phyloP scores from a whole-genome alignment of 2,329 filamentous ascomycete genomes.

The Pseudogymnoascus sp. region DNA sequence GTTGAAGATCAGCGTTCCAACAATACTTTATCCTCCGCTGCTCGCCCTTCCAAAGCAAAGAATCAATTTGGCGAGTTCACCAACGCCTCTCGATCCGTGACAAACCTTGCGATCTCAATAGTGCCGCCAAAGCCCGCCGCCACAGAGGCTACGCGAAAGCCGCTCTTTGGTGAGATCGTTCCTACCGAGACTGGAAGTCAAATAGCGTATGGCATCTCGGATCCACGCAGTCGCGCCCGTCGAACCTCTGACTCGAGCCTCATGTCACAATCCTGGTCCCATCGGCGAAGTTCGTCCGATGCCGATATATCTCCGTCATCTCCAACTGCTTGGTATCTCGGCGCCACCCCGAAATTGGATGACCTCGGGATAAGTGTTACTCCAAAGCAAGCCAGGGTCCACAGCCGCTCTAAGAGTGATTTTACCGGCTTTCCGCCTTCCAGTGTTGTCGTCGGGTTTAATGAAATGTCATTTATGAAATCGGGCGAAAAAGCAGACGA shows the following conservation, averaged over 20 bases:
- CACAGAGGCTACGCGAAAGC: conserved; percentile 34
- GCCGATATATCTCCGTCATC: conserved; percentile 51
- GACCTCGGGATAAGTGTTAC: conserved; percentile 26
- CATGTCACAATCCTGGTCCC: conserved; percentile 39
- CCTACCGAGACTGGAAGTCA: conserved; percentile 46
- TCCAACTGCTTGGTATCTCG: conserved; percentile 57
- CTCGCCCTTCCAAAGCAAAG: conserved; percentile 47
- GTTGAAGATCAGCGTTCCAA: conserved; percentile 44
- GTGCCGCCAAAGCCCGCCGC: conserved; percentile 23
- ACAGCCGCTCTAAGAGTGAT: conserved; percentile 52
- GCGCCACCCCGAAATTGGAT: conserved; percentile 36
- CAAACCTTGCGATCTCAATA: conserved; percentile 30
- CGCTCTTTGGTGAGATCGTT: conserved; percentile 68
- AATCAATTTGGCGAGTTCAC: conserved; percentile 28
- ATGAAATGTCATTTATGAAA: background rate
- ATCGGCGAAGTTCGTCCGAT: conserved; percentile 48
- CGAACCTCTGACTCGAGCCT: conserved; percentile 66
- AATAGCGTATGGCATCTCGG: conserved; percentile 53
- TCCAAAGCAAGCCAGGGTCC: conserved; percentile 31
- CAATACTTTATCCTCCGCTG: conserved; percentile 51
- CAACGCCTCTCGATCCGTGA: conserved; percentile 37
- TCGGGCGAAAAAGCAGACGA: background rate
- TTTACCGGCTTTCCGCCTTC: conserved; percentile 33
- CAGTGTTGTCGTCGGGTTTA: background rate
- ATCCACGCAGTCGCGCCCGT: conserved; percentile 37